Conservation (phyloP, 202 grass and related monocot species). For the Panicum hallii region DNA sequence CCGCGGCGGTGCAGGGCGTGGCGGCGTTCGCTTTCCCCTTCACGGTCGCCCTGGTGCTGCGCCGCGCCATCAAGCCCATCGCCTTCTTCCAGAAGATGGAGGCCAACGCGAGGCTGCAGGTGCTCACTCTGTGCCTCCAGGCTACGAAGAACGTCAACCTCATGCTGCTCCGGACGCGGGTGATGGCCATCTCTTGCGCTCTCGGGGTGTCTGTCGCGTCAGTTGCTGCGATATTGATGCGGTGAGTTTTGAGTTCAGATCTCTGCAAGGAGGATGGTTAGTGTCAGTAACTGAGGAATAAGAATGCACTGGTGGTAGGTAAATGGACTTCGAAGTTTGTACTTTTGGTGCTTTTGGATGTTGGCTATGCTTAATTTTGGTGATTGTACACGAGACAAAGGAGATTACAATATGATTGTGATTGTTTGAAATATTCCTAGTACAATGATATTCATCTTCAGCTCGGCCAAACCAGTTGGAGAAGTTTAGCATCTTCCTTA, state of each 20-base stretch:
- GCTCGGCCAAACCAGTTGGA: background rate
- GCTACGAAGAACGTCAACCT: conserved; percentile 70
- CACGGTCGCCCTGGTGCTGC: conserved; percentile 74
- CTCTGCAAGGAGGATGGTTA: background rate
- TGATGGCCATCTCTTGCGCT: conserved; percentile 69
- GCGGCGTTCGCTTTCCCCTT: conserved; percentile 87
- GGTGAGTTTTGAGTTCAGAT: conserved; percentile 46
- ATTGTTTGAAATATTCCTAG: background rate
- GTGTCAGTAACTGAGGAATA: conserved; percentile 38
- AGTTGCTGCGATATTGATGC: conserved; percentile 52
- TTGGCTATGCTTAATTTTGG: conserved; percentile 2
- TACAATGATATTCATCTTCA: background rate
- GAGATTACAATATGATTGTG: conserved; percentile 8
- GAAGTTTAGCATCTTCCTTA: background rate
- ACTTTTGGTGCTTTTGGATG: conserved; percentile 26
- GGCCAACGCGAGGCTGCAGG: conserved; percentile 82
- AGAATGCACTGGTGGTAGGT: background rate
- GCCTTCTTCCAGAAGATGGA: conserved; percentile 98
- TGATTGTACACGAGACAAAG: background rate
- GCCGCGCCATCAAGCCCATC: conserved; percentile 81
- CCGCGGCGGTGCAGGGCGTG: conserved; percentile 65
- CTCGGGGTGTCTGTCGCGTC: conserved; percentile 77
- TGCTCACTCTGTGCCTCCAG: conserved; percentile 88
- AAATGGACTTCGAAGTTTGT: conserved; percentile 20
- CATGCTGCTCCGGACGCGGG: conserved; percentile 69